phyloP scores from a whole-genome alignment of 768 basidiomycete species.

The Cubamyces lactineus region DNA sequence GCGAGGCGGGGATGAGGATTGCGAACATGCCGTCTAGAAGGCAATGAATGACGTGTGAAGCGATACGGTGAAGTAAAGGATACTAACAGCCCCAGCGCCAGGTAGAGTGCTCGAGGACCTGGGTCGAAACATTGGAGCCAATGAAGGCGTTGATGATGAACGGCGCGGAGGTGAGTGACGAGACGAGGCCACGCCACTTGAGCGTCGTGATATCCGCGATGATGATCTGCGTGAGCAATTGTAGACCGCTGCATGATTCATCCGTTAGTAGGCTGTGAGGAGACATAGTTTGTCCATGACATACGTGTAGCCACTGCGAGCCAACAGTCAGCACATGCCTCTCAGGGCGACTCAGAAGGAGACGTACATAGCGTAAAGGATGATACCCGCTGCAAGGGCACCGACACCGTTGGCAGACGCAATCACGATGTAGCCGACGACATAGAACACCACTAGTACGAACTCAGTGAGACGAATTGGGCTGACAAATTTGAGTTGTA shows the following conservation, averaged over 20 bases:
- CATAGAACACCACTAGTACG: slow-evolving; percentile 45
- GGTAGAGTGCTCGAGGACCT: slow-evolving; percentile 45
- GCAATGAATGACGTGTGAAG: too few species aligned
- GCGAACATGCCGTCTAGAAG: slow-evolving; percentile 38
- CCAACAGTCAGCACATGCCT: too few species aligned
- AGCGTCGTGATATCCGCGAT: slow-evolving; percentile 36
- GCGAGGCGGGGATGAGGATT: slow-evolving; percentile 31
- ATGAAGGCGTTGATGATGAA: slow-evolving; percentile 68
- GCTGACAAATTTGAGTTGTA: too few species aligned
- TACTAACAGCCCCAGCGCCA: slow-evolving; percentile 71
- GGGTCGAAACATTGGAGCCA: slow-evolving; percentile 60
- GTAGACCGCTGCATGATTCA: slow-evolving; percentile 54
- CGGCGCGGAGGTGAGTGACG: slow-evolving; percentile 49
- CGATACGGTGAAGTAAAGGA: neutral
- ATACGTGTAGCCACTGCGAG: slow-evolving; percentile 61
- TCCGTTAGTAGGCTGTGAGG: neutral
- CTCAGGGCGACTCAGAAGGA: too few species aligned
- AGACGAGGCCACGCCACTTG: slow-evolving; percentile 43
- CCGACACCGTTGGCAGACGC: slow-evolving; percentile 33
- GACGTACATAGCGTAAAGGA: slow-evolving; percentile 59
- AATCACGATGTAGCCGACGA: slow-evolving; percentile 42
- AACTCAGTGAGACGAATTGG: slow-evolving; percentile 34
- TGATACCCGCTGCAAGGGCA: slow-evolving; percentile 43
- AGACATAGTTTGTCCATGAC: slow-evolving; percentile 29
- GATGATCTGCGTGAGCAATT: slow-evolving; percentile 61